Percentiles rank a stretch among this genome's conserved stretches.
These are phyloP conservation scores for Cyclanthera cordifolia DNA, from an alignment of 306 rosid genomes.

Conservation along the genomic window DNA sequence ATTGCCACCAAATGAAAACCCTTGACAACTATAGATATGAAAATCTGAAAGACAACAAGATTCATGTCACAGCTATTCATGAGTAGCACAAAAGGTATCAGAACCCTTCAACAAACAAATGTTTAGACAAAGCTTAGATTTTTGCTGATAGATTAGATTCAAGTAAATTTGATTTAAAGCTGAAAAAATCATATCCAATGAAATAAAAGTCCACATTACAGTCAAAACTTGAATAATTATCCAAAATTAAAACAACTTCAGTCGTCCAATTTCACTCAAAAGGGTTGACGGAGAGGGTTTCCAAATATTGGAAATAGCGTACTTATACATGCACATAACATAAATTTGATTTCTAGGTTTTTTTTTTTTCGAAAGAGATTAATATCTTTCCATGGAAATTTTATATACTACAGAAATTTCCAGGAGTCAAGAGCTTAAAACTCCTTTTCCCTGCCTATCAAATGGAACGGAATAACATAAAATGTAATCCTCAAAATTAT, in stretches of 20 bases:
- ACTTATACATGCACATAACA: slow-evolving; percentile 1
- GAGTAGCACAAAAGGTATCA: not conserved
- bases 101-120: not conserved
- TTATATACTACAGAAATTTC: not conserved
- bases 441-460: not conserved
- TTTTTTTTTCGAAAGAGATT: not conserved
- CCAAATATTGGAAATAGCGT: not conserved
- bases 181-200: not conserved
- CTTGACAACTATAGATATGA: not conserved
- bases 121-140: not conserved
- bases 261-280: not conserved
- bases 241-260: not conserved
- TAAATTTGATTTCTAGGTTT: too few relatives aligned
- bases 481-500: not conserved
- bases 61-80: too few relatives aligned
- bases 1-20: too few relatives aligned
- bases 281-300: not conserved
- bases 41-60: not conserved
- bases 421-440: slow-evolving; percentile 3
- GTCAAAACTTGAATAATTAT: not conserved
- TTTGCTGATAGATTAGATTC: not conserved
- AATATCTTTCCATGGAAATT: not conserved
- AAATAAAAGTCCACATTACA: not conserved
- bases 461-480: not conserved
- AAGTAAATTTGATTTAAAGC: not conserved